These are phyloP conservation scores for Tuber magnatum DNA, from an alignment of 495 filamentous ascomycete genomes.

Conservation along the genomic window DNA sequence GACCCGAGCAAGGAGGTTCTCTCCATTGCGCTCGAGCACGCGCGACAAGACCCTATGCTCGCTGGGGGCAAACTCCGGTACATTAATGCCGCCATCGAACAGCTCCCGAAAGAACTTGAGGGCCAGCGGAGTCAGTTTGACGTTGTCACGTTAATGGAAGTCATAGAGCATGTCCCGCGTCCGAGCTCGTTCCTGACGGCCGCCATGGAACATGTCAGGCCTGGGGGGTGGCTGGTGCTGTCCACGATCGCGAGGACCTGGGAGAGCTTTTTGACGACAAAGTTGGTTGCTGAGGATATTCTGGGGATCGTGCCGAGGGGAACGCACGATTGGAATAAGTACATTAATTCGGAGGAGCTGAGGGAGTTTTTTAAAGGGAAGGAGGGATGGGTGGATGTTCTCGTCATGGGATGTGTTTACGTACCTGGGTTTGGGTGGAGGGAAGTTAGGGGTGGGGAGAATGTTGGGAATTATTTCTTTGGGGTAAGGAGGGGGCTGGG, in stretches of 20 bases:
- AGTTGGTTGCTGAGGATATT: slow-evolving; percentile 83
- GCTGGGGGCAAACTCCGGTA: slow-evolving; percentile 58
- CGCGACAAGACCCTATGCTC: slow-evolving; percentile 57
- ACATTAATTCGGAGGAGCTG: slow-evolving; percentile 81
- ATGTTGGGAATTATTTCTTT: slow-evolving; percentile 94
- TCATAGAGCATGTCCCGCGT: slow-evolving; percentile 79
- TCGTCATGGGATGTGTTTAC: slow-evolving; percentile 79
- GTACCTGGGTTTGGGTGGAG: slow-evolving; percentile 88
- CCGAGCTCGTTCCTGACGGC: slow-evolving; percentile 62
- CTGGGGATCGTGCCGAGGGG: slow-evolving; percentile 80
- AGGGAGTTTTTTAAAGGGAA: slow-evolving; percentile 49
- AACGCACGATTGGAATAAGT: slow-evolving; percentile 93
- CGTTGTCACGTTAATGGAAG: slow-evolving; percentile 74
- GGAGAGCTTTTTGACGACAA: slow-evolving; percentile 82
- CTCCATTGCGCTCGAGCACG: slow-evolving; percentile 67
- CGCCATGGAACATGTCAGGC: slow-evolving; percentile 65
- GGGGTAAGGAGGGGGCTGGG: slow-evolving; percentile 60
- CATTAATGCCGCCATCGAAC: slow-evolving; percentile 48
- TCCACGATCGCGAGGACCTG: slow-evolving; percentile 85
- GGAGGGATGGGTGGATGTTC: slow-evolving; percentile 50
- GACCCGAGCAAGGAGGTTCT: slow-evolving; percentile 78
- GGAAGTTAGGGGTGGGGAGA: slow-evolving; percentile 72
- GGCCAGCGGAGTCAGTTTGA: slow-evolving; percentile 24
- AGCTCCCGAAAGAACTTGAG: slow-evolving; percentile 9
- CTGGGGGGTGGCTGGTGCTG: slow-evolving; percentile 85